Conservation (phyloP, 345 rosid species). For the Erysimum cheiranthoides region DNA sequence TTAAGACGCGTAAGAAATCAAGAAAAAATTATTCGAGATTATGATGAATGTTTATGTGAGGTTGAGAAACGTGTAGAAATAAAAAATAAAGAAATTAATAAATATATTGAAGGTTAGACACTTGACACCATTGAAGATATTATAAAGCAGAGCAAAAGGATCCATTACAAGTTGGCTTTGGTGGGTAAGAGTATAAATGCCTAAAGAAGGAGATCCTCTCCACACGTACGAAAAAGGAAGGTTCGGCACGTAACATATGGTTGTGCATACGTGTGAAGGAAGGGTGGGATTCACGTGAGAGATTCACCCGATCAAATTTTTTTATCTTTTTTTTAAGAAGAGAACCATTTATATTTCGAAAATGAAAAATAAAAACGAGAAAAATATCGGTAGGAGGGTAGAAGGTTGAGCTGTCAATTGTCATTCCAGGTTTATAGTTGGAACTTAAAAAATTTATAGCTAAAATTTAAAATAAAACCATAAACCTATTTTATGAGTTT, state of each 20-base stretch:
- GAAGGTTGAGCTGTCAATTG: conserved; percentile 45
- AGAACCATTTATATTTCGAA: conserved; percentile 5
- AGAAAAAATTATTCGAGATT: background rate
- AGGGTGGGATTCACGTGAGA: conserved; percentile 46
- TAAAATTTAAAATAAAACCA: background rate
- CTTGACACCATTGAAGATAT: conserved; percentile 38
- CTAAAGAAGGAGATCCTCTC: conserved; percentile 28
- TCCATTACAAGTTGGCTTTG: conserved; percentile 38
- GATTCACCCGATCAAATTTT: conserved; percentile 20
- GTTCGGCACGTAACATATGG: conserved; percentile 42
- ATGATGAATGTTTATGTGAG: conserved; percentile 18
- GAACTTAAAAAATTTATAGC: background rate
- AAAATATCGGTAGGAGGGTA: conserved; percentile 47
- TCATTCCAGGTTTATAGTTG: conserved; percentile 38
- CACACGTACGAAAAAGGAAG: conserved; percentile 42
- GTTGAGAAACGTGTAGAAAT: conserved; percentile 26
- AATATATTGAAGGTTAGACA: conserved; percentile 30
- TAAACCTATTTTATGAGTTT: conserved; percentile 3
- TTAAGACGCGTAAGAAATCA: conserved; percentile 12
- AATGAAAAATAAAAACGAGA: background rate
- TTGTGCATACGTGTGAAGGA: conserved; percentile 45
- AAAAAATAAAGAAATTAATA: conserved; percentile 3
- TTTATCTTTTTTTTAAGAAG: too few species aligned
- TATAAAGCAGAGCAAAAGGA: conserved; percentile 25
- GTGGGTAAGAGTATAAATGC: conserved; percentile 44